A percentile compares a stretch with the other conserved stretches of the same genome.
These are phyloP conservation scores for Moesziomyces aphidis DNA, from an alignment of 1,284 basidiomycete species.

Conservation along the genomic window DNA sequence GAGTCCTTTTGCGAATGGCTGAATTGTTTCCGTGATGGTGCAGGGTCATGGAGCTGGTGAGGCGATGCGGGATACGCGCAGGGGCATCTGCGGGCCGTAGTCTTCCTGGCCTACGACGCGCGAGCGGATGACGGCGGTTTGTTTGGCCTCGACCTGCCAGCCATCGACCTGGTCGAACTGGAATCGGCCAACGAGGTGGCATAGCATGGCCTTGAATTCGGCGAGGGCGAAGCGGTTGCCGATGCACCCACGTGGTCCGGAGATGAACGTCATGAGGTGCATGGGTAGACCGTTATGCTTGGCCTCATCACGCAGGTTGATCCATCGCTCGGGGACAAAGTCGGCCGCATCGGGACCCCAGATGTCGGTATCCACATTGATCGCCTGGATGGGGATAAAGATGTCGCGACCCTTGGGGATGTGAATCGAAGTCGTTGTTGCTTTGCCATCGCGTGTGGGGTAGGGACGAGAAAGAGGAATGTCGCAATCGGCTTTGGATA, in stretches of 20 bases:
- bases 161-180: slow-evolving; percentile 44
- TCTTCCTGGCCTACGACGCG: slow-evolving; percentile 53
- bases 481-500: slow-evolving; percentile 35
- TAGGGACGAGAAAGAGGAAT: slow-evolving; percentile 58
- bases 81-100: slow-evolving; percentile 53
- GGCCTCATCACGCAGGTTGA: slow-evolving; percentile 34
- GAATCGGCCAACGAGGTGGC: slow-evolving; percentile 47
- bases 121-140: slow-evolving; percentile 40
- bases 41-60: not conserved
- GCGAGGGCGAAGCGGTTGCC: slow-evolving; percentile 59
- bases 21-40: no score
- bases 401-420: slow-evolving; percentile 50
- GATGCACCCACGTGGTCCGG: slow-evolving; percentile 60
- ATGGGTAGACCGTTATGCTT: slow-evolving; percentile 36
- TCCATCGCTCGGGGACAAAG: slow-evolving; percentile 62
- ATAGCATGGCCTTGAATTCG: slow-evolving; percentile 62
- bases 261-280: slow-evolving; percentile 58
- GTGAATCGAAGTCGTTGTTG: slow-evolving; percentile 48
- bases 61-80: slow-evolving; percentile 33
- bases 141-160: slow-evolving; percentile 55
- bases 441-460: slow-evolving; percentile 35
- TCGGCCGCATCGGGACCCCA: slow-evolving; percentile 57
- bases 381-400: slow-evolving; percentile 52
- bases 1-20: not conserved
- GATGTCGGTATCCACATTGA: slow-evolving; percentile 37